These are phyloP conservation scores for Umbilicus rupestris DNA, from an alignment of 164 flowering plant species.

Conservation along the genomic window DNA sequence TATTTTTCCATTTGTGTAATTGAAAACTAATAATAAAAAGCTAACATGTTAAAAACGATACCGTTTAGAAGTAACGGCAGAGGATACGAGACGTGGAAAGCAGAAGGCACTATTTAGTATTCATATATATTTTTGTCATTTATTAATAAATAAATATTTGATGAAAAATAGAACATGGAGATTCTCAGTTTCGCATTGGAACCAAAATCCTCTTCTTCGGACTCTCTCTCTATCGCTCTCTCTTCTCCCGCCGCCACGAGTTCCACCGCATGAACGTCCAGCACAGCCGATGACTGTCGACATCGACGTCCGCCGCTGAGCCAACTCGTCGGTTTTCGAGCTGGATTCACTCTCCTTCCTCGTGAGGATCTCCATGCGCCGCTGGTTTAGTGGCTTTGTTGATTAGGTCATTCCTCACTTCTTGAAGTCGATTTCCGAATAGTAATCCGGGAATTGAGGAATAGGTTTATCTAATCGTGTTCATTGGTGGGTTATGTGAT, in stretches of 20 bases:
- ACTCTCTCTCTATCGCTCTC: neutral
- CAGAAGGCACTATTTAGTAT: neutral
- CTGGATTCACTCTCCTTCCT: slow-evolving; percentile 61
- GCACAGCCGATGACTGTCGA: neutral
- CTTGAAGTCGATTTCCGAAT: neutral
- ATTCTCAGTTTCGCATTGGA: neutral
- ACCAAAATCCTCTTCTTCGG: neutral
- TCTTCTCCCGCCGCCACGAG: neutral
- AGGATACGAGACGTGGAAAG: neutral
- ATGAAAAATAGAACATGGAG: neutral
- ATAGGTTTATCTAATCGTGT: neutral
- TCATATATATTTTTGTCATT: neutral
- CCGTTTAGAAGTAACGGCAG: slow-evolving; percentile 1
- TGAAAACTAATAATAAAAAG: neutral
- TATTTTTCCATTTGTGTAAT: no score
- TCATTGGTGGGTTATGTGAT: neutral
- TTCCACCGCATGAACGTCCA: neutral
- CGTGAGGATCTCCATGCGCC: slow-evolving; percentile 56
- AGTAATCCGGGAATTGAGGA: neutral
- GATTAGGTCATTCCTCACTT: slow-evolving; percentile 26
- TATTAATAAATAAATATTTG: neutral
- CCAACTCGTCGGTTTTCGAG: slow-evolving; percentile 20
- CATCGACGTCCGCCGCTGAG: neutral
- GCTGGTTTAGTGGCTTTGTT: slow-evolving; percentile 79
- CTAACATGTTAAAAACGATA: neutral